phyloP scores from a whole-genome alignment of 2,329 filamentous ascomycete species.

The Ceratocystis eucalypticola region DNA sequence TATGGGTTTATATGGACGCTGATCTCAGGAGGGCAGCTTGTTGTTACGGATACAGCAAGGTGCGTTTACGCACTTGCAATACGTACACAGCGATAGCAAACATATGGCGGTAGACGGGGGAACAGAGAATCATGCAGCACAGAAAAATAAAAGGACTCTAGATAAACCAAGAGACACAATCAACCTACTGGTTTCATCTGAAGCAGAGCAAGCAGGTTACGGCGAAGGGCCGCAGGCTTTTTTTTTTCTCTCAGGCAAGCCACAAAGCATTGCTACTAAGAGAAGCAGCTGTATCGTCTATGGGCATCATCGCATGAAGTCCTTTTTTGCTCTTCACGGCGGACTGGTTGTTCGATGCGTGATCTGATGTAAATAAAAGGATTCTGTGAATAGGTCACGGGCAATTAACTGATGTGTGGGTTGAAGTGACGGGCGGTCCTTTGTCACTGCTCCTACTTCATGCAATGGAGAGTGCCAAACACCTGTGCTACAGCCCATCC shows the following conservation, averaged over 20 bases:
- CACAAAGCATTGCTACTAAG: too few relatives aligned
- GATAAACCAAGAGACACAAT: neutral
- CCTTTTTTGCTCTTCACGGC: too few relatives aligned
- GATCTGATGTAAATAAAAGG: too few relatives aligned
- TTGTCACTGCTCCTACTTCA: neutral
- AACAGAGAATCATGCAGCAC: neutral
- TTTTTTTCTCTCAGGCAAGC: too few relatives aligned
- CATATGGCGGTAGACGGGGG: neutral
- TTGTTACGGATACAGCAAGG: neutral
- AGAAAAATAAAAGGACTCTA: neutral
- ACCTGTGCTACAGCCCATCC: neutral
- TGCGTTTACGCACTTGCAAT: neutral
- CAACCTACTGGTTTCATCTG: neutral
- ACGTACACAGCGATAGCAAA: neutral
- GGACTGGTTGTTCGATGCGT: too few relatives aligned
- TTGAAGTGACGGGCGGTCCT: neutral
- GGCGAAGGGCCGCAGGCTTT: neutral
- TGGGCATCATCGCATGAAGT: too few relatives aligned
- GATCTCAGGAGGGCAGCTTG: neutral
- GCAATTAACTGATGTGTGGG: neutral
- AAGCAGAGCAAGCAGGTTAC: neutral
- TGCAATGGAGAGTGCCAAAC: neutral
- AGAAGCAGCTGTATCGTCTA: too few relatives aligned
- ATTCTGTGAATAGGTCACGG: neutral
- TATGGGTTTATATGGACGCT: neutral